Conservation (phyloP, 108 stramenopile genomes). For the Cyclotella kingstonii region DNA sequence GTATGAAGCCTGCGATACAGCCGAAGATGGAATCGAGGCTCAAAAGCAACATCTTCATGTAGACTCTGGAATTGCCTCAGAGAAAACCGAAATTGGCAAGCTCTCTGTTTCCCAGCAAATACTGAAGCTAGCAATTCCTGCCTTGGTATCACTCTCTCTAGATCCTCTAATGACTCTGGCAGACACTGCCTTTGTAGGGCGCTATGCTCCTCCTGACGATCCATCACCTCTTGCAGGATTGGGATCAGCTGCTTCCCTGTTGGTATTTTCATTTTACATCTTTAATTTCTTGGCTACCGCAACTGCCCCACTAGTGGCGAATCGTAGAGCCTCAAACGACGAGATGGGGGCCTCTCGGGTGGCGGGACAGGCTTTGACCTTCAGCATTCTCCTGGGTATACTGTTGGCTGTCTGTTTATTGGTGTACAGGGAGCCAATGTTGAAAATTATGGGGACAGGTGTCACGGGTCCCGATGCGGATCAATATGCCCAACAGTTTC, state of each 20-base stretch:
- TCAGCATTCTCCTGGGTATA: constrained; percentile 59
- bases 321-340: constrained; percentile 48
- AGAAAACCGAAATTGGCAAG: too few relatives aligned
- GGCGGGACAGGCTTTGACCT: constrained; percentile 79
- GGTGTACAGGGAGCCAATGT: constrained; percentile 45
- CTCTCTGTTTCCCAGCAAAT: constrained; percentile 51
- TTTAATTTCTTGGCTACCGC: constrained; percentile 84
- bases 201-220: constrained; percentile 48
- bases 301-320: constrained; percentile 77
- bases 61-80: too few relatives aligned
- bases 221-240: constrained; percentile 75
- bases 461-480: constrained; percentile 62
- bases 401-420: constrained; percentile 42
- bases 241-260: constrained; percentile 72
- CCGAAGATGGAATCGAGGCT: too few relatives aligned
- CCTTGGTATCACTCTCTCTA: constrained; percentile 67
- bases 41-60: too few relatives aligned
- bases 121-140: constrained; percentile 69
- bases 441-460: constrained; percentile 71
- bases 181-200: constrained; percentile 84
- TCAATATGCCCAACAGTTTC: constrained; percentile 63
- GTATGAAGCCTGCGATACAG: too few relatives aligned
- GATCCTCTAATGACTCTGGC: constrained; percentile 85
- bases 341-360: constrained; percentile 57
- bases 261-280: constrained; percentile 80